Evolutionary conservation across 2,329 filamentous ascomycete species (phyloP).

Genomic region (Aureobasidium namibiae): DNA sequence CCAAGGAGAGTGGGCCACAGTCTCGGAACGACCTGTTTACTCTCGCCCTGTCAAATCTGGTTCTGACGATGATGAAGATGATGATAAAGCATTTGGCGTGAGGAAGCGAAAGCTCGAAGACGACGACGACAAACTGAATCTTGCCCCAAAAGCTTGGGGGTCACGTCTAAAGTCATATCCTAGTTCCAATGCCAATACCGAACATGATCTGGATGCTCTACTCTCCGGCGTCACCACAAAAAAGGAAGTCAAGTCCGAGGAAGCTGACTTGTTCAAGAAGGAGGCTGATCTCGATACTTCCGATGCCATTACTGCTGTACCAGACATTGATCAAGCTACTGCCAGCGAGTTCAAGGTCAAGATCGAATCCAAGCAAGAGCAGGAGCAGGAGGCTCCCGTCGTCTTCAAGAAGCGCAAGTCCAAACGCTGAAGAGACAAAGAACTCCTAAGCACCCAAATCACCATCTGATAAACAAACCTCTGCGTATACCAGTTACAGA

Average conservation of each 20-base stretch:
- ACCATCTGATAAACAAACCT: background rate
- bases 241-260: slow-evolving; percentile 25
- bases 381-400: slow-evolving; percentile 40
- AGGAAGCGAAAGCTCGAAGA: slow-evolving; percentile 56
- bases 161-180: slow-evolving; percentile 38
- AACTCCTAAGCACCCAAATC: background rate
- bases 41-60: slow-evolving; percentile 22
- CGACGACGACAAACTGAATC: slow-evolving; percentile 51
- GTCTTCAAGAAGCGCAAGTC: slow-evolving; percentile 73
- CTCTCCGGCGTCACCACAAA: slow-evolving; percentile 29
- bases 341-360: slow-evolving; percentile 4
- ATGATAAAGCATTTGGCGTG: slow-evolving; percentile 44
- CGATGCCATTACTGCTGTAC: slow-evolving; percentile 20
- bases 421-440: slow-evolving; percentile 23
- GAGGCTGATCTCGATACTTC: slow-evolving; percentile 25
- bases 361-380: slow-evolving; percentile 5
- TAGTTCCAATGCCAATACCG: slow-evolving; percentile 35
- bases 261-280: slow-evolving; percentile 22
- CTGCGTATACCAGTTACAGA: background rate
- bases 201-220: slow-evolving; percentile 56
- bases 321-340: slow-evolving; percentile 13
- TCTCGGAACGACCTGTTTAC: slow-evolving; percentile 40
- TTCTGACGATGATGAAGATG: slow-evolving; percentile 34
- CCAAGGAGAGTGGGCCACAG: slow-evolving; percentile 77
- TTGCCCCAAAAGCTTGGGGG: slow-evolving; percentile 34